Base-by-base conservation (phyloP, 2,329 filamentous ascomycete genomes). In the Alternaria arbusti region DNA sequence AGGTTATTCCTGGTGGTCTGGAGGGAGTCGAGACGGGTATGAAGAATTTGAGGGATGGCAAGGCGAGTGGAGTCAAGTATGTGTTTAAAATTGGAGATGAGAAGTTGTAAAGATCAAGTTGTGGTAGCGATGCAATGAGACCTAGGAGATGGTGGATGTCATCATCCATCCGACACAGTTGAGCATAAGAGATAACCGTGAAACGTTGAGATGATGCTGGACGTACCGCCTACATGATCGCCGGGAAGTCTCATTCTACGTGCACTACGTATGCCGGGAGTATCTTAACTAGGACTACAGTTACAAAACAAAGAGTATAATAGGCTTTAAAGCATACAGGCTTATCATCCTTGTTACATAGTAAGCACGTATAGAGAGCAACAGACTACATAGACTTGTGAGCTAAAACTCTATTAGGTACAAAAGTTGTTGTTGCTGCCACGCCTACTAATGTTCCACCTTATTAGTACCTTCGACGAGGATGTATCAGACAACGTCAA, bases 61-160 rank as follows among this genome's bases (percentile, higher is more conserved):
- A 86, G 76, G 88, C 86, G 22, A 89, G 86, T 70, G 89, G 84
- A 1, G 82, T 87, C 1, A 91, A 91, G 79, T 91, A 89, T 80
- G 85, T 91, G 0, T 87, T 88, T 70, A 81, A 80, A 65, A 84
- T 88, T 75, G 82, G 68, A 9, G 85, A 88, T 40, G 26, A 46
- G n/a, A 50, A 50, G 46, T 45, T 13, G 20, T 44, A 3, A 22
- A 6, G 43, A 44, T 20, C 10, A 1, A 12, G 9, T 2, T 4
- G 15, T 46, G 9, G 25, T n/a, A 46, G 20, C 17, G 1, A 20
- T 23, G 44, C 13, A 22, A 46, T 23, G 22, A 12, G 13, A 15
- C 12, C 2, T 17, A 12, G 22, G 20, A 22, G 22, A 23, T 22
- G 11, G 20, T 46, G 3, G 44, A 22, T 23, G 44, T 46, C 17